Percentiles rank a stretch among this genome's conserved stretches.
phyloP scores from a whole-genome alignment of 2,329 filamentous ascomycete genomes.

The Clarireedia homoeocarpa region DNA sequence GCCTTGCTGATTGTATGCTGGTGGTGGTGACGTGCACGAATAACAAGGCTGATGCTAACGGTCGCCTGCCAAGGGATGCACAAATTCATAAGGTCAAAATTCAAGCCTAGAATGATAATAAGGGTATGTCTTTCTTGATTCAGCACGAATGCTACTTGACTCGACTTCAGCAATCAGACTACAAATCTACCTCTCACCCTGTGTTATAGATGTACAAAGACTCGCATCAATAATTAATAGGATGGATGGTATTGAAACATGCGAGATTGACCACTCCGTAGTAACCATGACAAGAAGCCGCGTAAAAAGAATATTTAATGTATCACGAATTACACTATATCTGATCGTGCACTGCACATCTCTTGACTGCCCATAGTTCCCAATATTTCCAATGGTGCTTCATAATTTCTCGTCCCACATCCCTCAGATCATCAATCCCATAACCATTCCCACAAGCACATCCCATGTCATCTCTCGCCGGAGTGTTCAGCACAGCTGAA shows the following conservation, averaged over 20 bases:
- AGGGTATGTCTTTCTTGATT: too few species aligned
- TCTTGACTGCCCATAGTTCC: constrained; percentile 9
- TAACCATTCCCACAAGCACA: constrained; percentile 6
- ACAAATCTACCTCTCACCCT: too few species aligned
- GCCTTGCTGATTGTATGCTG: background rate
- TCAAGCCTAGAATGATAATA: too few species aligned
- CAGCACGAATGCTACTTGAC: too few species aligned
- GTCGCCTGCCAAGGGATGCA: too few species aligned
- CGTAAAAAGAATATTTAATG: too few species aligned
- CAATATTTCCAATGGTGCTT: constrained; percentile 10
- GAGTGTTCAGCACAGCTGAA: background rate
- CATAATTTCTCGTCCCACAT: background rate
- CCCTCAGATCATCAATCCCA: background rate
- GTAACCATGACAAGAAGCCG: background rate
- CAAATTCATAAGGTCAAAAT: too few species aligned
- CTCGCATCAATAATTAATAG: too few species aligned
- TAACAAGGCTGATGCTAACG: background rate
- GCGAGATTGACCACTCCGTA: background rate
- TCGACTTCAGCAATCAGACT: too few species aligned
- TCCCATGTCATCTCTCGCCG: background rate
- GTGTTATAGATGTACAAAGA: too few species aligned
- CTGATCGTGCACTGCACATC: constrained; percentile 5
- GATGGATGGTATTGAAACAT: too few species aligned
- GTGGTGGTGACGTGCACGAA: background rate
- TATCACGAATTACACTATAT: background rate